A percentile compares a stretch with the other conserved stretches of the same genome.
phyloP scores from a whole-genome alignment of 2,329 filamentous ascomycete genomes.

The Aureobasidium sp. region DNA sequence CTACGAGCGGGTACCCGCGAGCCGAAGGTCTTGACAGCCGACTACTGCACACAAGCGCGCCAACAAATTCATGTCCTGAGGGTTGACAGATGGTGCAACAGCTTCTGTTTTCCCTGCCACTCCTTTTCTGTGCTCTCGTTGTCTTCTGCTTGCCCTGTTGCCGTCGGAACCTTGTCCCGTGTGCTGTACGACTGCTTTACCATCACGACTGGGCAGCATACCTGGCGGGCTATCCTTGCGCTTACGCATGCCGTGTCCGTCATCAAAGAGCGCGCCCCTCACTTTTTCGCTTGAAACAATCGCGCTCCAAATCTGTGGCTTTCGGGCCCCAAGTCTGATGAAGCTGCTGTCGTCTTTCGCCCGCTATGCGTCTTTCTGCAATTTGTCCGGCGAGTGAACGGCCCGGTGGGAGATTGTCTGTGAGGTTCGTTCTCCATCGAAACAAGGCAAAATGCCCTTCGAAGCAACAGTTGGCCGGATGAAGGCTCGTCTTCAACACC shows the following conservation, averaged over 20 bases:
- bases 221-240: conserved; percentile 7
- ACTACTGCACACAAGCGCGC: conserved; percentile 12
- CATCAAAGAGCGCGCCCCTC: conserved; percentile 7
- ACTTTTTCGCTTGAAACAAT: conserved; percentile 9
- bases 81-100: conserved; percentile 11
- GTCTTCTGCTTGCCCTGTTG: conserved; percentile 11
- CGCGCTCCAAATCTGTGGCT: background rate
- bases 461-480: background rate
- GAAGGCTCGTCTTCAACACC: background rate
- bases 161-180: conserved; percentile 9
- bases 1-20: conserved; percentile 11
- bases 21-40: conserved; percentile 11
- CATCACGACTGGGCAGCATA: conserved; percentile 6
- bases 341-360: background rate
- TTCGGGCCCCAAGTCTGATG: background rate
- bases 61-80: conserved; percentile 7
- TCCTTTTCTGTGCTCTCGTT: conserved; percentile 5
- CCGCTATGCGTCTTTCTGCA: background rate
- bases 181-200: conserved; percentile 9
- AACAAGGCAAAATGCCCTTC: background rate
- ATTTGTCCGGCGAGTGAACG: background rate
- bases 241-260: conserved; percentile 9
- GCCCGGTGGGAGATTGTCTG: background rate
- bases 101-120: background rate
- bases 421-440: background rate